Percentiles rank a stretch among this genome's conserved stretches.
phyloP scores from a whole-genome alignment of 495 filamentous ascomycete genomes.

The Evernia prunastri region DNA sequence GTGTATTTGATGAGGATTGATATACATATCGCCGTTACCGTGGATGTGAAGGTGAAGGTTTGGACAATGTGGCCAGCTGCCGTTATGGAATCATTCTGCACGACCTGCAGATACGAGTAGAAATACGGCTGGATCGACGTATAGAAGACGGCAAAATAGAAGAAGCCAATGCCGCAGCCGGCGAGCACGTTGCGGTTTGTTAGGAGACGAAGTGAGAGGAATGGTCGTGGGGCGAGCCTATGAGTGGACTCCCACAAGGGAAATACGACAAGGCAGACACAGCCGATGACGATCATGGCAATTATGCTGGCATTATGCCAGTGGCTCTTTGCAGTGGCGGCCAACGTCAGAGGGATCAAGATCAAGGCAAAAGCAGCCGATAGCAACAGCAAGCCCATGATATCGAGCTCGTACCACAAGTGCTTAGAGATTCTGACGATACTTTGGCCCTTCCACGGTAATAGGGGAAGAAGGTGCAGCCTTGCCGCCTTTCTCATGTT shows the following conservation, averaged over 20 bases:
- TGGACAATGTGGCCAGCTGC: slow-evolving; percentile 62
- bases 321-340: slow-evolving; percentile 40
- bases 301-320: slow-evolving; percentile 55
- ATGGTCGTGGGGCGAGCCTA: slow-evolving; percentile 47
- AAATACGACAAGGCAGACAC: slow-evolving; percentile 49
- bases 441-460: slow-evolving; percentile 34
- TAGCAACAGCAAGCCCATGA: slow-evolving; percentile 51
- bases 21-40: slow-evolving; percentile 55
- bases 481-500: slow-evolving; percentile 52
- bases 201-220: slow-evolving; percentile 55
- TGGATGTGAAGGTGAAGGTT: slow-evolving; percentile 63
- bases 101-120: slow-evolving; percentile 67
- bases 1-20: slow-evolving; percentile 59
- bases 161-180: slow-evolving; percentile 52
- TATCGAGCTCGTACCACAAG: slow-evolving; percentile 50
- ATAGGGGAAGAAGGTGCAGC: slow-evolving; percentile 42
- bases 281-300: slow-evolving; percentile 54
- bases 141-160: slow-evolving; percentile 64
- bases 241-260: slow-evolving; percentile 55
- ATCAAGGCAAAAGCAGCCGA: slow-evolving; percentile 53
- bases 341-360: slow-evolving; percentile 54
- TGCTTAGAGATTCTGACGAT: slow-evolving; percentile 35
- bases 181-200: slow-evolving; percentile 56
- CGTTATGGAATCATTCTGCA: slow-evolving; percentile 54
- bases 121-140: slow-evolving; percentile 62